Evolutionary conservation across 139 green algal genomes (phyloP).

Genomic region (Chlamydomonas urium): DNA sequence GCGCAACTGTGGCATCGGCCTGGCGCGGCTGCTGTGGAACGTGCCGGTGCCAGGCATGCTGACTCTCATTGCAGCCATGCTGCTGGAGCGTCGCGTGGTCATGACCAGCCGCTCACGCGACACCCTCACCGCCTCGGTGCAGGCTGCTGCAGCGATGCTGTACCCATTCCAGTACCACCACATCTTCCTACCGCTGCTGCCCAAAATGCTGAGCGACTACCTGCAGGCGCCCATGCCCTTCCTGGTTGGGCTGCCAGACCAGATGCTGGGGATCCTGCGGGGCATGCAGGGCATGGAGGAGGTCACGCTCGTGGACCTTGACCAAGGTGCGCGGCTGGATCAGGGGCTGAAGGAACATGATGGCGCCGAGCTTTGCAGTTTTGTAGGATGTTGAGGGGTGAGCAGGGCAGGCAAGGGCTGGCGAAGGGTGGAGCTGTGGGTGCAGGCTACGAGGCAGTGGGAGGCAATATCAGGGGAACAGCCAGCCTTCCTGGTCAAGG

Average conservation of each 20-base stretch:
- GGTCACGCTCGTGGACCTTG: slow-evolving; percentile 31
- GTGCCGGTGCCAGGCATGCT: slow-evolving; percentile 52
- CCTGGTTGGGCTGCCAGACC: slow-evolving; percentile 63
- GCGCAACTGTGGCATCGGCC: slow-evolving; percentile 54
- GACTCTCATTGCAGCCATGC: slow-evolving; percentile 60
- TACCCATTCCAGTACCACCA: slow-evolving; percentile 78
- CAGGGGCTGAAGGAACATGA: too few relatives aligned
- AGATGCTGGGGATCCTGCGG: slow-evolving; percentile 51
- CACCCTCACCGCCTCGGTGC: slow-evolving; percentile 59
- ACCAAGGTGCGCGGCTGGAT: slow-evolving; percentile 30
- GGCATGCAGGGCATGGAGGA: slow-evolving; percentile 58
- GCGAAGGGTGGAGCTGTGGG: too few relatives aligned
- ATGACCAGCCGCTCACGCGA: slow-evolving; percentile 55
- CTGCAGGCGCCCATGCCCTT: slow-evolving; percentile 77
- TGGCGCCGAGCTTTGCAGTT: too few relatives aligned
- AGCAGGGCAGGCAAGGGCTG: too few relatives aligned
- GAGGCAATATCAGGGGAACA: too few relatives aligned
- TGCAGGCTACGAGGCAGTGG: too few relatives aligned
- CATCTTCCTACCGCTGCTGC: slow-evolving; percentile 77
- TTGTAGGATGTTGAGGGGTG: too few relatives aligned
- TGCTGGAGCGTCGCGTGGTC: slow-evolving; percentile 76
- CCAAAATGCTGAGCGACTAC: slow-evolving; percentile 64
- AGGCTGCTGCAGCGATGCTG: slow-evolving; percentile 65
- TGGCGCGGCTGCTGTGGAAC: slow-evolving; percentile 68
- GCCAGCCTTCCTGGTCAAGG: too few relatives aligned